Percentiles rank a stretch among this genome's conserved stretches.
Conservation (phyloP, 192 early-diverging fungal genomes). For the Paraglomus occultum region DNA sequence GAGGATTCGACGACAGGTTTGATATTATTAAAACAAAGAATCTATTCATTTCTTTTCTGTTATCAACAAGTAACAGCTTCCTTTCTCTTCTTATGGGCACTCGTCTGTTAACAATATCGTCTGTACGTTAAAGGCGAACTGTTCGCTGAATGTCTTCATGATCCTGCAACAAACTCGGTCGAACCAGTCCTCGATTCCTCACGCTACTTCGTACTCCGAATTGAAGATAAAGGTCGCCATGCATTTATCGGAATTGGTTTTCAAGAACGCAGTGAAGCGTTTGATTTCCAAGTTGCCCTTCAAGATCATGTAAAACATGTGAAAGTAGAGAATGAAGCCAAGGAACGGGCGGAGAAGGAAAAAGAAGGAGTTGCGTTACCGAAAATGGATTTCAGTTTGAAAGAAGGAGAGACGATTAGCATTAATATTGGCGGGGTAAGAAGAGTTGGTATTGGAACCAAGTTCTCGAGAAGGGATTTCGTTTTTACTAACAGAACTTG, state of each 20-base stretch:
- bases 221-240: slow-evolving; percentile 71
- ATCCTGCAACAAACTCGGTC: slow-evolving; percentile 62
- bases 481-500: too few species aligned
- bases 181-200: slow-evolving; percentile 81
- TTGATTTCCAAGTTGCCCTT: slow-evolving; percentile 89
- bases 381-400: slow-evolving; percentile 73
- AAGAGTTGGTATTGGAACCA: slow-evolving; percentile 6
- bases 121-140: slow-evolving; percentile 57
- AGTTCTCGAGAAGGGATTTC: too few species aligned
- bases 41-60: background rate
- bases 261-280: slow-evolving; percentile 73
- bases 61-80: too few species aligned
- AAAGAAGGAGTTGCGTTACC: slow-evolving; percentile 44
- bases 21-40: background rate
- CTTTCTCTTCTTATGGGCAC: background rate
- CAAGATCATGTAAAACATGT: slow-evolving; percentile 79
- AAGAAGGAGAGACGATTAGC: slow-evolving; percentile 77
- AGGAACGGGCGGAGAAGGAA: slow-evolving; percentile 37
- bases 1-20: slow-evolving; percentile 62
- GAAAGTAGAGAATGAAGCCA: slow-evolving; percentile 35
- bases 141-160: slow-evolving; percentile 78
- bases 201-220: slow-evolving; percentile 83
- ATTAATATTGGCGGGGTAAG: slow-evolving; percentile 66
- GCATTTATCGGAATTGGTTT: slow-evolving; percentile 88
- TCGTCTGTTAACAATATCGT: background rate